These are phyloP conservation scores for Nigrospora oryzae DNA, from an alignment of 2,329 filamentous ascomycete species.

Conservation along the genomic window DNA sequence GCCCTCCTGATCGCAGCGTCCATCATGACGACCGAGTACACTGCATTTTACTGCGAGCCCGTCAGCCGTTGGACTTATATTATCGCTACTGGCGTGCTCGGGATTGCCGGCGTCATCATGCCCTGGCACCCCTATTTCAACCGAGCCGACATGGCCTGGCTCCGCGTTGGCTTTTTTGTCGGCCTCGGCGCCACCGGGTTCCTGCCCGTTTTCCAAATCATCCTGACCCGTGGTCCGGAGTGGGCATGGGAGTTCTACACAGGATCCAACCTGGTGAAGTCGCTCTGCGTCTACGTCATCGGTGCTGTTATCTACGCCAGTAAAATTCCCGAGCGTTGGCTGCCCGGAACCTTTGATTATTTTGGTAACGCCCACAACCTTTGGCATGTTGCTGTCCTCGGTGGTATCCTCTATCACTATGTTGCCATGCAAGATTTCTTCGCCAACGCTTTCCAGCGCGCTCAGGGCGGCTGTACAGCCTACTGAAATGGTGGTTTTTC, in stretches of 20 bases:
- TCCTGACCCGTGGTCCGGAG: conserved; percentile 63
- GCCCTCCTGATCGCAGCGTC: conserved; percentile 89
- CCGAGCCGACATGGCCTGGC: conserved; percentile 83
- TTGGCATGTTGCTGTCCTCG: conserved; percentile 85
- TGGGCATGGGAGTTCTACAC: conserved; percentile 89
- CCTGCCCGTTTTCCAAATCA: conserved; percentile 78
- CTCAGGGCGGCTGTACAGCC: conserved; percentile 48
- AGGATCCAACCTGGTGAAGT: conserved; percentile 66
- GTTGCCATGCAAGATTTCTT: conserved; percentile 95
- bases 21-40: conserved; percentile 98
- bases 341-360: conserved; percentile 89
- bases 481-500: background rate
- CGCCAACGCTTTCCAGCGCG: conserved; percentile 62
- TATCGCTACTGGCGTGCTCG: conserved; percentile 68
- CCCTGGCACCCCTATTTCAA: conserved; percentile 98
- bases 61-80: conserved; percentile 82
- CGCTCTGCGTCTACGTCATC: conserved; percentile 72
- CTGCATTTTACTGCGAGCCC: conserved; percentile 96
- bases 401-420: conserved; percentile 97
- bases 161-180: conserved; percentile 85
- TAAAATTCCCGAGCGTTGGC: conserved; percentile 89
- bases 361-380: conserved; percentile 93
- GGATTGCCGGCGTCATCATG: conserved; percentile 78
- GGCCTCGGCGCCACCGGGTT: conserved; percentile 82
- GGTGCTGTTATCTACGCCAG: conserved; percentile 85